Percentiles rank a stretch among this genome's conserved stretches.
Conservation (phyloP, 106 monocot species). For the Dioscorea alata region DNA sequence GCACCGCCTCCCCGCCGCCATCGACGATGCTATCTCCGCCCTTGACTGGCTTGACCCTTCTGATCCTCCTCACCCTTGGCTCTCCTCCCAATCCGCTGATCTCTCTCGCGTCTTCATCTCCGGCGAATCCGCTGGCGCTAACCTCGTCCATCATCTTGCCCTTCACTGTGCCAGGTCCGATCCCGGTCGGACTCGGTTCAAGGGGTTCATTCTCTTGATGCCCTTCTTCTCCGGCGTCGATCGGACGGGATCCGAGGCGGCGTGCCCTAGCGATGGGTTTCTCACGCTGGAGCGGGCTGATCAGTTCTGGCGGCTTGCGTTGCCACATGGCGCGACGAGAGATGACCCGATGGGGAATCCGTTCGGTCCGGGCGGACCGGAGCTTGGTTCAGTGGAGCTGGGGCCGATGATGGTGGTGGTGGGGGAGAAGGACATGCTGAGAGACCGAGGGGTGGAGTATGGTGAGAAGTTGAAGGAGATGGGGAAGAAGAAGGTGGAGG, state of each 20-base stretch:
- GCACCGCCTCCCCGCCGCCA: conserved; percentile 67
- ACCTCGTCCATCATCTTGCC: conserved; percentile 71
- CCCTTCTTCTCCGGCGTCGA: conserved; percentile 71
- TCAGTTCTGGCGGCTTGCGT: conserved; percentile 53
- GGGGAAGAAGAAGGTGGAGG: conserved; percentile 58
- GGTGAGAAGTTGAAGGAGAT: conserved; percentile 29
- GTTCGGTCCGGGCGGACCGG: conserved; percentile 24
- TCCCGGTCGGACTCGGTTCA: conserved; percentile 14
- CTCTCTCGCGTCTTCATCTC: conserved; percentile 47
- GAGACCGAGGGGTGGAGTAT: conserved; percentile 43
- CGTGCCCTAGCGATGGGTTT: conserved; percentile 60
- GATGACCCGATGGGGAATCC: conserved; percentile 58
- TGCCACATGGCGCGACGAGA: conserved; percentile 35
- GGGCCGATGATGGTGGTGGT: conserved; percentile 56
- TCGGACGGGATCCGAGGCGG: conserved; percentile 43
- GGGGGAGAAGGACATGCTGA: conserved; percentile 50
- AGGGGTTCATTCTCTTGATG: conserved; percentile 55
- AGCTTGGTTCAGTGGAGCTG: conserved; percentile 18
- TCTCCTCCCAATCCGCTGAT: conserved; percentile 31
- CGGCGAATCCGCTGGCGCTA: conserved; percentile 84
- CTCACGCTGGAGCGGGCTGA: conserved; percentile 46
- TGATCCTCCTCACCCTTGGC: conserved; percentile 32
- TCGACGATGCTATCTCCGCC: conserved; percentile 36
- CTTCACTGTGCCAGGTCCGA: conserved; percentile 23
- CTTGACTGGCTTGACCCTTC: conserved; percentile 43